A percentile compares a stretch with the other conserved stretches of the same genome.
These are phyloP conservation scores for Linnemannia hyalina DNA, from an alignment of 192 early-diverging fungal genomes.

Conservation along the genomic window DNA sequence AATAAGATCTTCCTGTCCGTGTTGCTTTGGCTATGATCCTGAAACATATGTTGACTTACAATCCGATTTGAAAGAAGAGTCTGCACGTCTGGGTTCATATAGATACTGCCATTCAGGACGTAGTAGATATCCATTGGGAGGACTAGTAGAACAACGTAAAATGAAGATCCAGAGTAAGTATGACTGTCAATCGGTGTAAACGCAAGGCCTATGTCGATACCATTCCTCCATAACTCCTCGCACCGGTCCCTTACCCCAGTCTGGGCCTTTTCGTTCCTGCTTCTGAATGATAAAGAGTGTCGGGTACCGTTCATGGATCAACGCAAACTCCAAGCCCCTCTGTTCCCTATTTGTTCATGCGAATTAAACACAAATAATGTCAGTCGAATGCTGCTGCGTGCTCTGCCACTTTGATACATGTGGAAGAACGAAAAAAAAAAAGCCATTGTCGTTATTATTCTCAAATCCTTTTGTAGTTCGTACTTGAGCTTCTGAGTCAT, in stretches of 20 bases:
- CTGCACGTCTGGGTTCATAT: constrained; percentile 79
- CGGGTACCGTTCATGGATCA: constrained; percentile 75
- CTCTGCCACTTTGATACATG: not conserved
- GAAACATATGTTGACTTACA: constrained; percentile 52
- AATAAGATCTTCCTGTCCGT: not conserved
- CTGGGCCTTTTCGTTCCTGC: constrained; percentile 69
- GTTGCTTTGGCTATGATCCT: not conserved
- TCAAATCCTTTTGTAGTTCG: not conserved
- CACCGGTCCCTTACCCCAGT: constrained; percentile 57
- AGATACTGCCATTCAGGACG: constrained; percentile 78
- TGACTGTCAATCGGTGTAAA: not conserved
- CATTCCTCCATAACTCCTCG: not conserved
- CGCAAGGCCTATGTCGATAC: not conserved
- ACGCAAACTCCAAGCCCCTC: constrained; percentile 83
- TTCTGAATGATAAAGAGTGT: constrained; percentile 80
- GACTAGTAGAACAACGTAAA: constrained; percentile 36
- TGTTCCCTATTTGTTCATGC: constrained; percentile 63
- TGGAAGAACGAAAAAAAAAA: not conserved
- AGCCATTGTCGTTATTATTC: not conserved
- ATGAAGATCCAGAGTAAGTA: not conserved
- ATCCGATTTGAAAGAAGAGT: constrained; percentile 77
- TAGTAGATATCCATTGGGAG: constrained; percentile 75
- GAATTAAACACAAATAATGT: not conserved
- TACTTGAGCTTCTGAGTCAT: constrained; percentile 63
- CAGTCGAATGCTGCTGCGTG: not conserved